Base-by-base conservation (phyloP, 2,329 filamentous ascomycete species). In the Trichoderma sp. region DNA sequence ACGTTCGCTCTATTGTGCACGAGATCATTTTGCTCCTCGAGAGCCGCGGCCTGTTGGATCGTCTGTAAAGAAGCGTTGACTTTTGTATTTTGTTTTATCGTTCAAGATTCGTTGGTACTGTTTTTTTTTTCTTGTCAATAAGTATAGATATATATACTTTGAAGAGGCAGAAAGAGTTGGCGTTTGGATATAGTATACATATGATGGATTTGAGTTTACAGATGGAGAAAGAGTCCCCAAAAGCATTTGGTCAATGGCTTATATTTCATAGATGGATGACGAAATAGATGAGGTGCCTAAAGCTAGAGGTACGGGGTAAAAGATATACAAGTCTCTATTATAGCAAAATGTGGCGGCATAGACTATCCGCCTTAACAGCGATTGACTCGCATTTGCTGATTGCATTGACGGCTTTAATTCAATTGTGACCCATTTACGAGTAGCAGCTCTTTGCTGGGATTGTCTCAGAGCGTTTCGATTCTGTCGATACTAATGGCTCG, bases 11-110 rank as follows among this genome's bases (percentile, higher is more conserved):
- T 70, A 95, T 95, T 72, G 96, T 99, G 65, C 96, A 99, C 85
- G 92, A 98, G 87, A 98, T 99, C 77, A 88, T 99, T 72, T 86
- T 99, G 77, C 83, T 97, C 83, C 85, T 99, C 70, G 96, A 99
- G 88, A 92, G 91, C 79, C 86, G 92, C 77, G 96, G 96, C 61
- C 88, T 97, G 77, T 84, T 99, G 77, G 95, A 97, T 84, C 88
- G 85, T 70, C 77, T 88, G 70, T 89, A 82, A 79, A 71, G 29
- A 16, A 57, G 21, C 16, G 29, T 52, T n/a, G 27, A 14, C 21
- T 8, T 37, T 56, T 29, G 4, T 43, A 2, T 5, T 31, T 31
- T 11, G 40, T 16, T 55, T 64, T 40, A 2, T 29, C 7, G 31
- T 61, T 29, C 27, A 24, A 8, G 11, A 57, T 52, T 27, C 7